Conservation (phyloP, 805 yeast genomes). For the Lachancea waltii region DNA sequence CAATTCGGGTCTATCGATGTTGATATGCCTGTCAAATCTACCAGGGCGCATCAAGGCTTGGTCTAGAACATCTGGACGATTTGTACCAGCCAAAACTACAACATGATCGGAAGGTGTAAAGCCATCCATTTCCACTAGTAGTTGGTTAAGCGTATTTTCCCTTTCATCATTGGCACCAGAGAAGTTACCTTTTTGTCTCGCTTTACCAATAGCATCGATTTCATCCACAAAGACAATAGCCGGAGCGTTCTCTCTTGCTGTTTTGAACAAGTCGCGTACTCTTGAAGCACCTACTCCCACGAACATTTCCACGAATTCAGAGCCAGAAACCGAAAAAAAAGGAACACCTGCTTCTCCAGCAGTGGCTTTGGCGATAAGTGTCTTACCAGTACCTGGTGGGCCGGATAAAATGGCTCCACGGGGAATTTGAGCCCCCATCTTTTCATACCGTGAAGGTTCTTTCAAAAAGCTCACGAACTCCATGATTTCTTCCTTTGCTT, state of each 20-base stretch:
- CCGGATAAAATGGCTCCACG: slow-evolving; percentile 97
- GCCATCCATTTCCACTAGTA: slow-evolving; percentile 96
- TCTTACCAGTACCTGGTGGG: slow-evolving; percentile 99
- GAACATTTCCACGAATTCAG: slow-evolving; percentile 97
- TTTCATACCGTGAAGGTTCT: slow-evolving; percentile 84
- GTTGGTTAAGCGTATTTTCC: slow-evolving; percentile 91
- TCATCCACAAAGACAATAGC: slow-evolving; percentile 96
- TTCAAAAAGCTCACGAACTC: slow-evolving; percentile 93
- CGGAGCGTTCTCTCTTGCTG: slow-evolving; percentile 92
- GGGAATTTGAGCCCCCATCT: slow-evolving; percentile 94
- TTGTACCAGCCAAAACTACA: slow-evolving; percentile 92
- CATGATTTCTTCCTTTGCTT: slow-evolving; percentile 96
- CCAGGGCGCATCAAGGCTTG: slow-evolving; percentile 91
- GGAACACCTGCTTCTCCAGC: slow-evolving; percentile 99
- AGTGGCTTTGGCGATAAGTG: slow-evolving; percentile 93
- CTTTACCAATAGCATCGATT: slow-evolving; percentile 98
- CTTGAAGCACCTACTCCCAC: slow-evolving; percentile 99
- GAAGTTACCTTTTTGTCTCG: slow-evolving; percentile 67
- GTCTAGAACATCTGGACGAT: slow-evolving; percentile 86
- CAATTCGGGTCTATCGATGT: slow-evolving; percentile 80
- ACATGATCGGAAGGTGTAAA: slow-evolving; percentile 83
- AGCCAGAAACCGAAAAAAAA: slow-evolving; percentile 90
- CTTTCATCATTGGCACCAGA: slow-evolving; percentile 85
- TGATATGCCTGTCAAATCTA: slow-evolving; percentile 84
- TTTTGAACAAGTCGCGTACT: slow-evolving; percentile 89